phyloP scores from a whole-genome alignment of 2,329 filamentous ascomycete genomes.

The Helminthosporium solani region DNA sequence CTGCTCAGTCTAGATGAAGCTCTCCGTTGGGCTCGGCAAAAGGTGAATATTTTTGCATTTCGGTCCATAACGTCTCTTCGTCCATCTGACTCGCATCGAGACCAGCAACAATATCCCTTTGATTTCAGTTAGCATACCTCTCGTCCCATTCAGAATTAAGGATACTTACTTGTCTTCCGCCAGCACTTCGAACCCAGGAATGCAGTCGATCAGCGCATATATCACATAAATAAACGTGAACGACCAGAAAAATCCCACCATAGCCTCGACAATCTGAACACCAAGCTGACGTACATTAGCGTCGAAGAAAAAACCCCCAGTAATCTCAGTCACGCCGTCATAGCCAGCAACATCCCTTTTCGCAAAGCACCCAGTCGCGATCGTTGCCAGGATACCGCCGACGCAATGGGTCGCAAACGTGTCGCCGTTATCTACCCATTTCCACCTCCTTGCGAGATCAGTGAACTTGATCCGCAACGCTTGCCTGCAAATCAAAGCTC shows the following conservation, averaged over 20 bases:
- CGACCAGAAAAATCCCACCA: constrained; percentile 54
- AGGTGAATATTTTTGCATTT: constrained; percentile 40
- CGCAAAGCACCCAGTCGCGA: constrained; percentile 54
- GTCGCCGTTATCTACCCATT: constrained; percentile 58
- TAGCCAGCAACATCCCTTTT: constrained; percentile 54
- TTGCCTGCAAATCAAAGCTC: constrained; percentile 52
- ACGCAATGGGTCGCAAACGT: constrained; percentile 58
- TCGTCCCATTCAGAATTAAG: background rate
- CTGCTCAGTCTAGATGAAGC: constrained; percentile 24
- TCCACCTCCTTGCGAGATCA: constrained; percentile 47
- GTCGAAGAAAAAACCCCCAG: constrained; percentile 56
- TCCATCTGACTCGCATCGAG: constrained; percentile 55
- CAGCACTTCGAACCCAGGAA: constrained; percentile 55
- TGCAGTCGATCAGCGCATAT: constrained; percentile 54
- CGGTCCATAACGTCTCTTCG: constrained; percentile 45
- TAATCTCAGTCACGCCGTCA: constrained; percentile 52
- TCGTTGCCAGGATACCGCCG: constrained; percentile 53
- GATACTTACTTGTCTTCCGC: constrained; percentile 54
- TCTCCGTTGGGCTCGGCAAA: constrained; percentile 33
- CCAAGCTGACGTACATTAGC: constrained; percentile 53
- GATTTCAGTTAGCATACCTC: constrained; percentile 11
- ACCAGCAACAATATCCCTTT: constrained; percentile 49
- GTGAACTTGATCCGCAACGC: constrained; percentile 56
- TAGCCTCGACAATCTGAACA: constrained; percentile 53
- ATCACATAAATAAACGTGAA: constrained; percentile 53